phyloP scores from a whole-genome alignment of 2,329 filamentous ascomycete species.

The Geosmithia putterillii region DNA sequence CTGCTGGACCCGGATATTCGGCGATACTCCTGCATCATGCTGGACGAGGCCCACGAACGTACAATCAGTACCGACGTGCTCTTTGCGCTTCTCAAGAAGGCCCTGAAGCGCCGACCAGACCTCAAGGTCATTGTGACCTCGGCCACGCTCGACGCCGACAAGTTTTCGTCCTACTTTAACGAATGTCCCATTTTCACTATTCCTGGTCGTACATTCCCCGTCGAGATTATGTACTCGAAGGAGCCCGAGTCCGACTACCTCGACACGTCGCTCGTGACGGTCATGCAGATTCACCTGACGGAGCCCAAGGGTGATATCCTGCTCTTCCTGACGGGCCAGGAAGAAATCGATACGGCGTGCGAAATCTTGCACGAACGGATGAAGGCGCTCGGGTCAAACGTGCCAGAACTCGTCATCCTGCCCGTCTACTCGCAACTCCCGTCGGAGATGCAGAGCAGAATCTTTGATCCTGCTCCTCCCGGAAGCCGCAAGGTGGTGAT shows the following conservation, averaged over 20 bases:
- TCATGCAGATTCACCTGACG: slow-evolving; percentile 95
- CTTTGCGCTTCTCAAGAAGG: slow-evolving; percentile 90
- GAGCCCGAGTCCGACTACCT: slow-evolving; percentile 95
- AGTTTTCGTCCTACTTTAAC: slow-evolving; percentile 94
- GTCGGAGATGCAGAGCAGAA: slow-evolving; percentile 83
- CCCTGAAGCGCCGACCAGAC: slow-evolving; percentile 71
- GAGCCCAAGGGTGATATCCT: slow-evolving; percentile 89
- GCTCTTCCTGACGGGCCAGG: slow-evolving; percentile 93
- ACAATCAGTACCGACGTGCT: slow-evolving; percentile 94
- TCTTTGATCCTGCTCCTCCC: slow-evolving; percentile 84
- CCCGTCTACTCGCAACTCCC: slow-evolving; percentile 95
- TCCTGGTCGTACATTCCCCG: slow-evolving; percentile 86
- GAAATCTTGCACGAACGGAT: slow-evolving; percentile 91
- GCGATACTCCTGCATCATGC: slow-evolving; percentile 91
- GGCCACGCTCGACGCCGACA: slow-evolving; percentile 91
- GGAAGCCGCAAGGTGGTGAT: slow-evolving; percentile 90
- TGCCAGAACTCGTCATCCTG: slow-evolving; percentile 84
- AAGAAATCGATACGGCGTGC: slow-evolving; percentile 92
- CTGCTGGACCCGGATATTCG: slow-evolving; percentile 80
- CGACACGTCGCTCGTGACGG: slow-evolving; percentile 84
- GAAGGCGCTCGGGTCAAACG: slow-evolving; percentile 83
- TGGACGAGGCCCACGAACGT: slow-evolving; percentile 95
- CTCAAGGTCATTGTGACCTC: slow-evolving; percentile 94
- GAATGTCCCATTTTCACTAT: slow-evolving; percentile 95
- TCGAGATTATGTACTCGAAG: slow-evolving; percentile 88